These are phyloP conservation scores for Dorcoceras hygrometricum DNA, from an alignment of 257 asterid species.

Conservation along the genomic window DNA sequence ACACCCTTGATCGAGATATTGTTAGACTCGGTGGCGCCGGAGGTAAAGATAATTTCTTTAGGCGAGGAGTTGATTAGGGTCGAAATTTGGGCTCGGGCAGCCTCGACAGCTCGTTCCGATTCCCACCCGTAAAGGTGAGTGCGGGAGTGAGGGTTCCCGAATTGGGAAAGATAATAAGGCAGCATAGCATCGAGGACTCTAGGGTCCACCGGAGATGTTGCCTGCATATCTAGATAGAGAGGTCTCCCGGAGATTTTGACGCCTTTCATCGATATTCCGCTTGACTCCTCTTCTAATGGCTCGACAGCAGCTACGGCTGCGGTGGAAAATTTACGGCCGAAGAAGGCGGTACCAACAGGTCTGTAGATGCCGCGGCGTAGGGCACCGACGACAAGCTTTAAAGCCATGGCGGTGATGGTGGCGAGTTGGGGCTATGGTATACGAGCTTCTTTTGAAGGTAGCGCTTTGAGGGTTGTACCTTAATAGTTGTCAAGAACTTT, in stretches of 20 bases:
- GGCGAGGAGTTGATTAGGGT: slow-evolving; percentile 77
- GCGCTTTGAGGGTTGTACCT: slow-evolving; percentile 16
- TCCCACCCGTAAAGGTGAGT: slow-evolving; percentile 99
- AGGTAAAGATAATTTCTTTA: slow-evolving; percentile 89
- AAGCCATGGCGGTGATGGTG: slow-evolving; percentile 37
- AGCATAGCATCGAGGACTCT: slow-evolving; percentile 92
- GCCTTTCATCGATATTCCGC: slow-evolving; percentile 72
- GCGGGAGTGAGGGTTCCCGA: slow-evolving; percentile 93
- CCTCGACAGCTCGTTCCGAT: slow-evolving; percentile 83
- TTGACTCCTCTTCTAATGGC: slow-evolving; percentile 48
- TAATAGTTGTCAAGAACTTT: neutral
- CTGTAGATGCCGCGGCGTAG: slow-evolving; percentile 48
- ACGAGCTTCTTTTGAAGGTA: neutral
- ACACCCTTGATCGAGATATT: slow-evolving; percentile 90
- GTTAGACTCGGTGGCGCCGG: slow-evolving; percentile 95
- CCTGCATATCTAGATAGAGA: slow-evolving; percentile 94
- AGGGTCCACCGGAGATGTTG: slow-evolving; percentile 96
- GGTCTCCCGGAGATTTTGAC: slow-evolving; percentile 93
- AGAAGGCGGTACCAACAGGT: slow-evolving; percentile 19
- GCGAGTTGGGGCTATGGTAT: neutral
- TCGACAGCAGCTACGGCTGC: slow-evolving; percentile 44
- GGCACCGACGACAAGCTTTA: slow-evolving; percentile 53
- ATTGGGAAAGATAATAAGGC: slow-evolving; percentile 70
- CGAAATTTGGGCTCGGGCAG: slow-evolving; percentile 60
- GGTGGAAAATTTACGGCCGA: slow-evolving; percentile 40